Evolutionary conservation across 2,329 filamentous ascomycete species (phyloP), one percentile per base, ranked within the genome.

Genomic region (Tolypocladium ophioglossoides): DNA sequence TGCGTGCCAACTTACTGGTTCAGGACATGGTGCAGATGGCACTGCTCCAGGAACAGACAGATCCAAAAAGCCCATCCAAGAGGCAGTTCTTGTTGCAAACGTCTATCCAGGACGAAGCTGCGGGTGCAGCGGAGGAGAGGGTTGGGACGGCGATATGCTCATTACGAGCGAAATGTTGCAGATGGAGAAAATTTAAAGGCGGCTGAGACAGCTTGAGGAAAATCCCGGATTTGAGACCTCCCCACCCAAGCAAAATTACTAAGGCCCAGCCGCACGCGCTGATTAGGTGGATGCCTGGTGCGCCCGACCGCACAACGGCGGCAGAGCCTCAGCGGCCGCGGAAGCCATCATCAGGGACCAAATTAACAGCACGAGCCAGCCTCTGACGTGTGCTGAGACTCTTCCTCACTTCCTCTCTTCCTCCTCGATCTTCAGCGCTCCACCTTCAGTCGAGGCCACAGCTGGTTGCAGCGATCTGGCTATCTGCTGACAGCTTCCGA

Each of bases 1-100:
- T 30, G 44, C 44, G 16, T 32, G 44, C 16, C 30, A 37, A 61
- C 64, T 59, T 66, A 68, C 66, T 57, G 60, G 55, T 62, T 61
- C 65, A 66, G 59, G 64, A 62, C 64, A 65, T 69, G 60, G 61
- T 58, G 61, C 57, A 62, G 59, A 53, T 56, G 60, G 54, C 50
- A 59, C 57, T 54, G 46, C 50, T 51, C 54, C 30, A 37, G 50
- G 40, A 11, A 50, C 39, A 35, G 27, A 52, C 22, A 27, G 44
- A 18, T 32, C 24, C 27, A 47, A 35, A 20, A 46, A 24, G 44
- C 16, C 44, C 27, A 47, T 47, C 44, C 27, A 47, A 46, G 24
- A 46, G 32, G 44, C 44, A 47, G 27, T 32, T 9, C 27, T 20
- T 18, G n/a, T 11, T 20, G 44, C 27, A 18, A 18, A 18, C 7